phyloP scores from a whole-genome alignment of 768 basidiomycete species.

The Lactarius psammicola region DNA sequence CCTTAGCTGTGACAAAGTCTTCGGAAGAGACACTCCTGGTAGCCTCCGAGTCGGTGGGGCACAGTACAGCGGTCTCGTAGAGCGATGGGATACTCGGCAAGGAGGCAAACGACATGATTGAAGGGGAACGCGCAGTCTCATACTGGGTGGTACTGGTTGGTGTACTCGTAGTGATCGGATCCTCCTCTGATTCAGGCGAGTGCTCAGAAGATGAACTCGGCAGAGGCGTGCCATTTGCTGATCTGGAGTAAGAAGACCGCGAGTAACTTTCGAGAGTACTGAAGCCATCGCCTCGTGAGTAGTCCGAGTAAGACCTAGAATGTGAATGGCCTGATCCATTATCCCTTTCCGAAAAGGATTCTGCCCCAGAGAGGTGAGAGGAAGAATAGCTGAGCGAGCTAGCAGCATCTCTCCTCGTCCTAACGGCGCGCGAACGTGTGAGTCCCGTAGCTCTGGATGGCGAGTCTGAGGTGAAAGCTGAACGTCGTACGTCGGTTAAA shows the following conservation, averaged over 20 bases:
- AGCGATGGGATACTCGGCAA: constrained; percentile 59
- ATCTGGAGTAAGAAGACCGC: constrained; percentile 23
- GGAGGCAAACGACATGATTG: constrained; percentile 51
- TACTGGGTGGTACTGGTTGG: constrained; percentile 38
- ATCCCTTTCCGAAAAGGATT: constrained; percentile 57
- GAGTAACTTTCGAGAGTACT: constrained; percentile 28
- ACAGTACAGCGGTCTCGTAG: constrained; percentile 38
- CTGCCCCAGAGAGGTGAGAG: constrained; percentile 40
- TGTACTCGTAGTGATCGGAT: constrained; percentile 33
- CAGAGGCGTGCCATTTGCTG: constrained; percentile 29
- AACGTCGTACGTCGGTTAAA: constrained; percentile 27
- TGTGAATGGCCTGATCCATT: constrained; percentile 41
- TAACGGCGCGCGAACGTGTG: constrained; percentile 56
- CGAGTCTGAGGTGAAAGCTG: constrained; percentile 50
- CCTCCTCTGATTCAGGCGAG: constrained; percentile 35
- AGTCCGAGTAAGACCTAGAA: constrained; percentile 33
- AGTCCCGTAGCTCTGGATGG: constrained; percentile 39
- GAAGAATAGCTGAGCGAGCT: constrained; percentile 46
- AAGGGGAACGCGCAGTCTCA: constrained; percentile 46
- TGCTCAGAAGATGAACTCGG: constrained; percentile 37
- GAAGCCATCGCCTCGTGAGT: constrained; percentile 28
- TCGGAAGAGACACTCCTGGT: constrained; percentile 19
- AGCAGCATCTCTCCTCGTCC: constrained; percentile 45
- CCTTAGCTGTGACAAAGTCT: constrained; percentile 26
- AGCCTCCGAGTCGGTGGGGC: constrained; percentile 33